Base-by-base conservation (phyloP, 2,329 filamentous ascomycete species). In the Lecanoromycetidae sp. region DNA sequence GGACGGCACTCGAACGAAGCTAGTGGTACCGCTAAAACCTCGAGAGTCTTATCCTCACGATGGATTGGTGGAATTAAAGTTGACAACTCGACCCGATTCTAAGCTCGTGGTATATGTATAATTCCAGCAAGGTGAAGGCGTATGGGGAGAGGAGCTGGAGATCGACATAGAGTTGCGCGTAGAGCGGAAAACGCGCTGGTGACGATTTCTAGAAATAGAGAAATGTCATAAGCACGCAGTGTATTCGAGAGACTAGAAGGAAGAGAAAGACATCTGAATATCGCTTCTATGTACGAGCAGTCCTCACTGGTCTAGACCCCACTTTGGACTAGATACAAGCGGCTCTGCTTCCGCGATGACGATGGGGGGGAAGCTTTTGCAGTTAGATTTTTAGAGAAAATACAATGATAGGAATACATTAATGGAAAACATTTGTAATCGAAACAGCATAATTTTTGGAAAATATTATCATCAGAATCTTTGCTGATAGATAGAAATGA, bases 311-410 rank as follows among this genome's bases (percentile, higher is more conserved):
- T 5, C 4, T 35, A n/a, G 7, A 35, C 36, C 36, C 36, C 23
- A 4, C 23, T 5, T 26, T 8, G 20, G 19, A 10, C n/a, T n/a
- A 9, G 23, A n/a, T 5, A 27, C 26, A 29, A 7, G 26, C 39
- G 39, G 26, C 13, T 44, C 17, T 12, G 10, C 20, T 41, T 41
- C 30, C 45, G 45, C 38, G 38, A 47, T 47, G 45, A 47, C 45
- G 45, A 36, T 37, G 25, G 27, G 17, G 45, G 45, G 32, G 15
- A 35, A 35, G 29, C 19, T 15, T 30, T 15, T 1, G 8, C 12
- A 19, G 10, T 22, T 20, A 22, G 15, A 13, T 8, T 3, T 15
- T n/a, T 15, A 22, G 1, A 23, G 33, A 6, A 13, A 19, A 10
- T 10, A 29, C 15, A 30, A 23, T 8, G 7, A 20, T 7, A 25